A percentile compares a stretch with the other conserved stretches of the same genome.
phyloP scores from a whole-genome alignment of 2,329 filamentous ascomycete species.

The Calonectria pteridis region DNA sequence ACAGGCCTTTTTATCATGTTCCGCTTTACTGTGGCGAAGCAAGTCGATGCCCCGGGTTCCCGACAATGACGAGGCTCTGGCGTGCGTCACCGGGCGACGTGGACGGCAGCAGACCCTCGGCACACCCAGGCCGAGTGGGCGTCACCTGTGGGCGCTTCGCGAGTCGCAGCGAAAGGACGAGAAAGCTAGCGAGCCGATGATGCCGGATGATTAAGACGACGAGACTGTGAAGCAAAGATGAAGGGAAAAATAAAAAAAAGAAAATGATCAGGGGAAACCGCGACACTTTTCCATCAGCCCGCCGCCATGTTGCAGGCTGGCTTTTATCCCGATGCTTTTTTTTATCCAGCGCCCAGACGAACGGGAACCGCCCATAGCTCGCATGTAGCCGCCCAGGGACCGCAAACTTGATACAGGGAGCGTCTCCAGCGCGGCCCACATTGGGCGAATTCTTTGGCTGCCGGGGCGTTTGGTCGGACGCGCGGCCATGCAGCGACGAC shows the following conservation, averaged over 20 bases:
- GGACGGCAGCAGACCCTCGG: conserved; percentile 28
- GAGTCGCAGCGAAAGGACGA: background rate
- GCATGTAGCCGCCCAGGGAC: conserved; percentile 8
- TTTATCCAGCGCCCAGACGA: background rate
- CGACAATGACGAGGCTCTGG: conserved; percentile 14
- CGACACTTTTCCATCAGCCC: background rate
- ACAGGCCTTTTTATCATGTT: conserved; percentile 1
- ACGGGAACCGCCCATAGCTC: background rate
- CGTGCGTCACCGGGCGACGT: conserved; percentile 41
- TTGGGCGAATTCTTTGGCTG: conserved; percentile 9
- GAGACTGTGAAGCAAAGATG: background rate
- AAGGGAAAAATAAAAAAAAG: background rate
- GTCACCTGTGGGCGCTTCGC: conserved; percentile 15
- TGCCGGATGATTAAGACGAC: background rate
- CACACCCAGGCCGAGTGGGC: conserved; percentile 18
- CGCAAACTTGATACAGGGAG: background rate
- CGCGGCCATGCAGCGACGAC: conserved; percentile 8
- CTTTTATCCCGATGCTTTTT: background rate
- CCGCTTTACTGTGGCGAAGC: conserved; percentile 16
- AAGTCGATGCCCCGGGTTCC: background rate
- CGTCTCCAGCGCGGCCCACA: conserved; percentile 12
- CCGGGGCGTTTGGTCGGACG: background rate
- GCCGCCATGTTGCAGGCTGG: background rate
- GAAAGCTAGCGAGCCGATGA: conserved; percentile 9
- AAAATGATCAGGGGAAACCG: background rate